Evolutionary conservation across 208 protist genomes (phyloP).

Genomic region (Trypanosoma mega): DNA sequence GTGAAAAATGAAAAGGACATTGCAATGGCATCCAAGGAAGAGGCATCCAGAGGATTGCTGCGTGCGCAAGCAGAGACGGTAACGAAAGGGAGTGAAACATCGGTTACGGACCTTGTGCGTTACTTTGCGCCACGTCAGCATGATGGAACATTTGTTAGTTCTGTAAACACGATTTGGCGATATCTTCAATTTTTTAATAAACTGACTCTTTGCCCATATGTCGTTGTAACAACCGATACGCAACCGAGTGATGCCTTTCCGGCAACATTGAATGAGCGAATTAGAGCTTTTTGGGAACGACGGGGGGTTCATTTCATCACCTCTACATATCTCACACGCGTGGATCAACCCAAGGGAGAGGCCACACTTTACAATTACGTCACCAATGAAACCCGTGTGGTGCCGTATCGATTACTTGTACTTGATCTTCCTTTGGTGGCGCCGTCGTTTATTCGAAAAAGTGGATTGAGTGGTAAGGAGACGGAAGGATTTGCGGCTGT

Average conservation of each 20-base stretch:
- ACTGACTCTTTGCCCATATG: constrained; percentile 45
- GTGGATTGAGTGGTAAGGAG: constrained; percentile 49
- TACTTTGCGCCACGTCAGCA: constrained; percentile 54
- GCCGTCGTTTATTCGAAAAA: constrained; percentile 64
- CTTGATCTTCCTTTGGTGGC: constrained; percentile 77
- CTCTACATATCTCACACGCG: constrained; percentile 45
- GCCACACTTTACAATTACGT: constrained; percentile 78
- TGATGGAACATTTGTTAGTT: constrained; percentile 78
- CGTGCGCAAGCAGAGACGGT: too few relatives aligned
- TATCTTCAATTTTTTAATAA: constrained; percentile 78
- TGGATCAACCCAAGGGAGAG: constrained; percentile 39
- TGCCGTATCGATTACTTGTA: constrained; percentile 65
- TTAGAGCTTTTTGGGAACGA: constrained; percentile 50
- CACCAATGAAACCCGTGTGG: constrained; percentile 35
- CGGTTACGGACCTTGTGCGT: too few relatives aligned
- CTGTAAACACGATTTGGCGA: constrained; percentile 78
- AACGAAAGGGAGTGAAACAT: too few relatives aligned
- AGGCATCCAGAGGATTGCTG: too few relatives aligned
- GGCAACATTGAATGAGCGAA: constrained; percentile 38
- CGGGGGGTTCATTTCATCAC: constrained; percentile 28
- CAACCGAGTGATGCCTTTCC: constrained; percentile 64
- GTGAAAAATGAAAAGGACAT: too few relatives aligned
- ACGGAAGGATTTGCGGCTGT: constrained; percentile 75
- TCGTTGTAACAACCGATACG: constrained; percentile 56
- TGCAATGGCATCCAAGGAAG: too few relatives aligned